phyloP scores from a whole-genome alignment of 139 green algal species.

The Tetraselmis striata region DNA sequence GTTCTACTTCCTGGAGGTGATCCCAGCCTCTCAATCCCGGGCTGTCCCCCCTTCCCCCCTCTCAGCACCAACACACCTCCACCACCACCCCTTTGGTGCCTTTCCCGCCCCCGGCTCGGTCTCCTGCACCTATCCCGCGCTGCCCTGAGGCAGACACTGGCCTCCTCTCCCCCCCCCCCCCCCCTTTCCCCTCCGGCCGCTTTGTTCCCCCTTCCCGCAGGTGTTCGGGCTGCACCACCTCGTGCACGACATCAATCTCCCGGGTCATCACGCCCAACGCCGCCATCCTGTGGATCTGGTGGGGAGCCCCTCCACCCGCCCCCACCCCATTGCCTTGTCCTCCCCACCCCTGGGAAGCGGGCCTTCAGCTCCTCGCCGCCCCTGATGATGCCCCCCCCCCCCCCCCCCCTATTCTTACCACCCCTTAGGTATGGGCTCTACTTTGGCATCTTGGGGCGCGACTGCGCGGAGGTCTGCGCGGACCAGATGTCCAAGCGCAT shows the following conservation, averaged over 20 bases:
- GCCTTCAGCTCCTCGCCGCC: no score
- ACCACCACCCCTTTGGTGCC: neutral
- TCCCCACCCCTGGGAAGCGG: no score
- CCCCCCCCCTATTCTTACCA: neutral
- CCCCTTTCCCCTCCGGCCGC: no score
- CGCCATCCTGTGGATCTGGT: neutral
- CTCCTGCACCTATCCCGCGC: no score
- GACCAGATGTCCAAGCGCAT: slow-evolving; percentile 59
- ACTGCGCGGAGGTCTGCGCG: slow-evolving; percentile 75
- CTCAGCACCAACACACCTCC: neutral
- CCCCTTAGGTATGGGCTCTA: slow-evolving; percentile 79
- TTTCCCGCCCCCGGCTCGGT: no score
- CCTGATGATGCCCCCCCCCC: slow-evolving; percentile 17
- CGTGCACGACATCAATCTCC: slow-evolving; percentile 10
- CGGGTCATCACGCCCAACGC: neutral
- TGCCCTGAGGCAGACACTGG: no score
- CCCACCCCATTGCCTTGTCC: no score
- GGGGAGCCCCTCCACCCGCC: neutral
- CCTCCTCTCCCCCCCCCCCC: no score
- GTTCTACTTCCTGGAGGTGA: neutral
- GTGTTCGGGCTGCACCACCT: slow-evolving; percentile 49
- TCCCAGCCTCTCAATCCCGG: neutral
- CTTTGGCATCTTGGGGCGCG: slow-evolving; percentile 78
- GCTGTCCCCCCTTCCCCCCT: neutral
- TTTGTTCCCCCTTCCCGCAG: no score